Evolutionary conservation across 306 rosid genomes (phyloP).

Genomic region (Rosa multiflora): DNA sequence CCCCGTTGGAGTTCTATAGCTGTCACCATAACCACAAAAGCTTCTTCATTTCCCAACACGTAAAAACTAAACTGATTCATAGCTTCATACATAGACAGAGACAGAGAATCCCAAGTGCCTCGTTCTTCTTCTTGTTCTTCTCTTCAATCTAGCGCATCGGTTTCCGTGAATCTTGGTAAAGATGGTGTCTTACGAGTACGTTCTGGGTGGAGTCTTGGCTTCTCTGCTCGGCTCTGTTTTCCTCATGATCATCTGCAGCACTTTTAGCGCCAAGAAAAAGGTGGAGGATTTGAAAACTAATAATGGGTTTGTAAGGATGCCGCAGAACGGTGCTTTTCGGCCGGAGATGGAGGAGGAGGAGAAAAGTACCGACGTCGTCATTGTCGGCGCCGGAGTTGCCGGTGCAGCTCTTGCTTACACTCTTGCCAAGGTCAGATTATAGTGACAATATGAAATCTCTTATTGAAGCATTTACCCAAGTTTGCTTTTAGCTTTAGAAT

Average conservation of each 20-base stretch:
- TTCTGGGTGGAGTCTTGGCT: slow-evolving; percentile 45
- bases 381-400: slow-evolving; percentile 93
- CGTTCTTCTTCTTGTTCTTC: background rate
- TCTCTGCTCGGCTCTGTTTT: slow-evolving; percentile 41
- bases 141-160: background rate
- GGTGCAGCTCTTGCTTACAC: slow-evolving; percentile 93
- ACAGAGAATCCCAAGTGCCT: background rate
- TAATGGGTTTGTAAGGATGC: slow-evolving; percentile 12
- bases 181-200: slow-evolving; percentile 47
- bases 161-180: background rate
- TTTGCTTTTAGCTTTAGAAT: background rate
- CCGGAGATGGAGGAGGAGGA: slow-evolving; percentile 14
- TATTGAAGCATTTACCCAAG: background rate
- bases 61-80: background rate
- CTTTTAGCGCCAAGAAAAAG: slow-evolving; percentile 34
- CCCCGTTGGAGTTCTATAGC: background rate
- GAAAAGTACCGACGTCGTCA: slow-evolving; percentile 43
- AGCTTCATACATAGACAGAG: background rate
- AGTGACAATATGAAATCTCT: background rate
- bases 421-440: slow-evolving; percentile 64
- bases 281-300: background rate
- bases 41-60: background rate
- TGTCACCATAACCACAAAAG: background rate
- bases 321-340: background rate
- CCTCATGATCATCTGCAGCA: slow-evolving; percentile 22